phyloP scores from a whole-genome alignment of 352 stramenopile species.

The Phytophthora citrophthora region DNA sequence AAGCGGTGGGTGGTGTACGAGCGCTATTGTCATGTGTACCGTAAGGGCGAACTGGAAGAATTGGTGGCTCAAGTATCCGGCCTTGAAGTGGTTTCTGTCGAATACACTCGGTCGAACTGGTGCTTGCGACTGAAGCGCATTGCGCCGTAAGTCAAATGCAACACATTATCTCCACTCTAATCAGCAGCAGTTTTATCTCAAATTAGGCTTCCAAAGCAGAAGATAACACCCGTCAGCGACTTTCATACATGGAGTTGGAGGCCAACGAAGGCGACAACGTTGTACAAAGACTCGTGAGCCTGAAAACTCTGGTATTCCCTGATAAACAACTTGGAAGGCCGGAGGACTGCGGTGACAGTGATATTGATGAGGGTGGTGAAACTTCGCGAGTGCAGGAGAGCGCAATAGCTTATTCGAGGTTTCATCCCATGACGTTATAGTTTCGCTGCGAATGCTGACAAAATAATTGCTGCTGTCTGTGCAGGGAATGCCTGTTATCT shows the following conservation, averaged over 20 bases:
- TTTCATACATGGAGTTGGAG: no score
- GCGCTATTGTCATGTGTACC: conserved; percentile 87
- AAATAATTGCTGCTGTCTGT: neutral
- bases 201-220: neutral
- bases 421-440: neutral
- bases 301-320: neutral
- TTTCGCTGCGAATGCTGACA: neutral
- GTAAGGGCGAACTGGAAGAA: conserved; percentile 68
- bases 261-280: no score
- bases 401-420: conserved; percentile 33
- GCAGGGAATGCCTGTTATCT: conserved; percentile 47
- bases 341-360: neutral
- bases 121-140: conserved; percentile 60
- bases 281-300: no score
- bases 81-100: conserved; percentile 59
- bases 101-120: conserved; percentile 87
- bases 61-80: conserved; percentile 63
- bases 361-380: conserved; percentile 15
- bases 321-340: neutral
- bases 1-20: conserved; percentile 84
- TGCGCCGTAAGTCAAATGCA: neutral
- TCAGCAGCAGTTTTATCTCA: neutral
- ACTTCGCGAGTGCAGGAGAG: conserved; percentile 27
- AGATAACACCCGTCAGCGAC: no score
- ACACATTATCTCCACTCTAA: neutral